Conservation (phyloP, 176 grass and related monocot genomes). For the Lolium perenne region DNA sequence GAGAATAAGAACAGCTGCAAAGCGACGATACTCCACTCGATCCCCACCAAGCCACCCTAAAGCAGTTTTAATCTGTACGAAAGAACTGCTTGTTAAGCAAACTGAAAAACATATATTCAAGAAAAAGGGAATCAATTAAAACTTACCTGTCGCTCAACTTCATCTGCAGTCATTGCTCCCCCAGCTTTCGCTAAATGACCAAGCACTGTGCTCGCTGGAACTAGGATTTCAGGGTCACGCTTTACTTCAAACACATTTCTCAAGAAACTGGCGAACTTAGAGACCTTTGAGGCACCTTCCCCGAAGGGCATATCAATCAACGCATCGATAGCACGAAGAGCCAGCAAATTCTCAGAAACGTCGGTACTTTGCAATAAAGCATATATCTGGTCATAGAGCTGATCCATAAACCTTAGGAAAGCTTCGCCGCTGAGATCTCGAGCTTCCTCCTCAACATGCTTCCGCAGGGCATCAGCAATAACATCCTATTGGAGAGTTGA, state of each 20-base stretch:
- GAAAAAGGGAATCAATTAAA: conserved; percentile 12
- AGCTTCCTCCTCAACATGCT: conserved; percentile 92
- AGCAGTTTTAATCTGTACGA: conserved; percentile 84
- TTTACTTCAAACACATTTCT: conserved; percentile 87
- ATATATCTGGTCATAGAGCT: conserved; percentile 89
- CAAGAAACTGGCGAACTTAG: conserved; percentile 81
- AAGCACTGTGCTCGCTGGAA: conserved; percentile 88
- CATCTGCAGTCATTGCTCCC: conserved; percentile 94
- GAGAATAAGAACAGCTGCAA: conserved; percentile 98
- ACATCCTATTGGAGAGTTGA: conserved; percentile 63
- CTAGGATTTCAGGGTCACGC: conserved; percentile 83
- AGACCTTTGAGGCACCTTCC: conserved; percentile 95
- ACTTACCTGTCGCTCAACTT: conserved; percentile 86
- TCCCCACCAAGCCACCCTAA: conserved; percentile 88
- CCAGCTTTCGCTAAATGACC: conserved; percentile 90
- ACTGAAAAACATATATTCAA: conserved; percentile 30
- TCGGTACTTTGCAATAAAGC: conserved; percentile 72
- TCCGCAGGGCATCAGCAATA: conserved; percentile 68
- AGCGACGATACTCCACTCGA: conserved; percentile 90
- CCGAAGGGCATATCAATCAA: conserved; percentile 89
- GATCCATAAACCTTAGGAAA: conserved; percentile 98
- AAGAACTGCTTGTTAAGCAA: conserved; percentile 35
- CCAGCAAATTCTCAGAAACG: conserved; percentile 78
- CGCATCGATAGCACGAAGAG: conserved; percentile 84
- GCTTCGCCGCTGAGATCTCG: conserved; percentile 85